Evolutionary conservation across 805 yeast genomes (phyloP), one percentile per base, ranked within the genome.

Genomic region (Cyberlindnera subsufficiens): DNA sequence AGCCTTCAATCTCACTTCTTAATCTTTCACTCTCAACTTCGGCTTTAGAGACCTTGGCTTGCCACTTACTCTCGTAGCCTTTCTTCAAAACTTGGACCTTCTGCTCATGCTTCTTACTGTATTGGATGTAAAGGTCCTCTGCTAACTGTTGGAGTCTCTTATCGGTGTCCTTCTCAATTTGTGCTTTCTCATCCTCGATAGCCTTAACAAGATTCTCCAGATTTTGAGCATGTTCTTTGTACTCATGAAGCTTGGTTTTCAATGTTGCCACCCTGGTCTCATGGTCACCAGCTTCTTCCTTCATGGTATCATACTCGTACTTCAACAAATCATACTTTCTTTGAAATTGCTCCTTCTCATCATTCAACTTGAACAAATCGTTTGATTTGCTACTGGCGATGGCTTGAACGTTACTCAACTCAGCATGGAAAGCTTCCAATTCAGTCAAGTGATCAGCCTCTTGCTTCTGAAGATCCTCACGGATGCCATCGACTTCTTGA

Each of bases 51-150:
- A 68, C 65, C 54, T 69, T 74, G 47, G 59, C 57, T 38, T 70
- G 64, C 69, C 74, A 77, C 52, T 75, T 78, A 29, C 66, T 63
- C 51, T 78, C 83, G 55, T 75, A 78, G 3, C 77, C 79, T 43
- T 73, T 71, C 56, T 77, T 82, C 54, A 81, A 64, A 29, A 77
- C 73, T 13, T 72, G 71, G 8, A 86, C 83, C 59, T 86, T 86
- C 40, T 76, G 74, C 47, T 81, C 86, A 55, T 86, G 95, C 56
- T 86, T 86, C 39, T 82, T 78, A 3, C 87, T 77, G 55, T 86
- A 86, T 56, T 82, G 89, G 32, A 75, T 69, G 54, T 85, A 85
- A 10, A 86, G 65, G 51, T 81, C 86, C 45, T 78, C 81, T 0
- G 90, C 86, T 37, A 85, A 63, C 47, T 77, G 74, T 47, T 79